Conservation (phyloP, 2,329 filamentous ascomycete species). For the Talaromyces sp. region DNA sequence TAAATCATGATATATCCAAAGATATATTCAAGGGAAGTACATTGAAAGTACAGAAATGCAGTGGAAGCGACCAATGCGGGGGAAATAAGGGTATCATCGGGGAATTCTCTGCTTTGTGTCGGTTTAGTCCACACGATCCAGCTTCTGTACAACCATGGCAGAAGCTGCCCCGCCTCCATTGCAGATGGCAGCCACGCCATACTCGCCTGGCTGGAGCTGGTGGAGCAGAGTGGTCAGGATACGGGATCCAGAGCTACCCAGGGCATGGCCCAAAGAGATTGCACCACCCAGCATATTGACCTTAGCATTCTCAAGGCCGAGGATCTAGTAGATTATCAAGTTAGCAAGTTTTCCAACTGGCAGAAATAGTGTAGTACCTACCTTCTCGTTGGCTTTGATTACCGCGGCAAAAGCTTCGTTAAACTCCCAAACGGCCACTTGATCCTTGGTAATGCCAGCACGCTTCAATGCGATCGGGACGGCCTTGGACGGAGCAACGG, state of each 20-base stretch:
- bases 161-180: constrained; percentile 94
- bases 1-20: no score
- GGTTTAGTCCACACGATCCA: constrained; percentile 56
- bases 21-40: neutral
- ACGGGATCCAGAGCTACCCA: constrained; percentile 89
- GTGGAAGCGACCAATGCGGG: neutral
- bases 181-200: constrained; percentile 93
- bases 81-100: neutral
- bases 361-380: constrained; percentile 32
- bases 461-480: constrained; percentile 86
- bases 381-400: constrained; percentile 91
- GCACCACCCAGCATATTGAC: constrained; percentile 90
- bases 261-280: constrained; percentile 86
- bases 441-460: constrained; percentile 86
- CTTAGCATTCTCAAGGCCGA: constrained; percentile 75
- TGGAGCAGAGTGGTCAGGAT: constrained; percentile 90
- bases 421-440: constrained; percentile 96
- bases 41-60: no score
- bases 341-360: constrained; percentile 13
- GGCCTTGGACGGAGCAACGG: constrained; percentile 86
- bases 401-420: constrained; percentile 98
- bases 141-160: constrained; percentile 85
- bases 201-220: constrained; percentile 88
- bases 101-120: neutral
- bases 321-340: constrained; percentile 57